Percentiles rank a stretch among this genome's conserved stretches.
Evolutionary conservation across 805 yeast genomes (phyloP).

Genomic region (Candida quercuum): DNA sequence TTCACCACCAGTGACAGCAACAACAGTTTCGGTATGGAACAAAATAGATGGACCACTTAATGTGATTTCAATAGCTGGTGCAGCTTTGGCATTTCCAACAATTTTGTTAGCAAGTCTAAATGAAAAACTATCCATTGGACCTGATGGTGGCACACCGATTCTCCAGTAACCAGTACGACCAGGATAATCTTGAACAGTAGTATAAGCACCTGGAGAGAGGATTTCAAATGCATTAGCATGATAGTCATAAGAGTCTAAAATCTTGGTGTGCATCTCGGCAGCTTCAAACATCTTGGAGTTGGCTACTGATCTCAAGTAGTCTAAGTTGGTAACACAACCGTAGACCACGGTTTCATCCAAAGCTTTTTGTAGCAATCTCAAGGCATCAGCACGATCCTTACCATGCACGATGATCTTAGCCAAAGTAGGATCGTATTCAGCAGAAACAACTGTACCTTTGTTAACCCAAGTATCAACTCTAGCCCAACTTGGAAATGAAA

Average conservation of each 20-base stretch:
- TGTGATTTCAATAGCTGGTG: constrained; percentile 91
- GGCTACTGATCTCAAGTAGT: constrained; percentile 82
- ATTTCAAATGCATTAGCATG: constrained; percentile 82
- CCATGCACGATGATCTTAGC: constrained; percentile 97
- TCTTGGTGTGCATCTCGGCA: constrained; percentile 82
- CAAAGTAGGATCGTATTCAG: constrained; percentile 94
- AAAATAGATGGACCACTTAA: constrained; percentile 78
- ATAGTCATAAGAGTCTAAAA: constrained; percentile 77
- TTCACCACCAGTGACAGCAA: constrained; percentile 86
- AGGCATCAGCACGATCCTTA: constrained; percentile 79
- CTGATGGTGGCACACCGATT: constrained; percentile 95
- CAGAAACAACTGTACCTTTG: constrained; percentile 80
- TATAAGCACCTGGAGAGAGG: constrained; percentile 85
- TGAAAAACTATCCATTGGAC: constrained; percentile 94
- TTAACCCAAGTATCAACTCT: constrained; percentile 93
- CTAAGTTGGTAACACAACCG: constrained; percentile 88
- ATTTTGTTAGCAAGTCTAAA: constrained; percentile 85
- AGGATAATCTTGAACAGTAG: constrained; percentile 94
- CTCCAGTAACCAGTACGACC: constrained; percentile 71
- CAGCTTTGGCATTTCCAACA: constrained; percentile 77
- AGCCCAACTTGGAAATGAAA: constrained; percentile 83
- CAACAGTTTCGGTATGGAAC: constrained; percentile 75
- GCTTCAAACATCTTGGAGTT: constrained; percentile 77
- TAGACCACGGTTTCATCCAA: constrained; percentile 79
- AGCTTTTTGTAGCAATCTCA: constrained; percentile 71